phyloP scores from a whole-genome alignment of 345 rosid genomes.

The Populus alba region DNA sequence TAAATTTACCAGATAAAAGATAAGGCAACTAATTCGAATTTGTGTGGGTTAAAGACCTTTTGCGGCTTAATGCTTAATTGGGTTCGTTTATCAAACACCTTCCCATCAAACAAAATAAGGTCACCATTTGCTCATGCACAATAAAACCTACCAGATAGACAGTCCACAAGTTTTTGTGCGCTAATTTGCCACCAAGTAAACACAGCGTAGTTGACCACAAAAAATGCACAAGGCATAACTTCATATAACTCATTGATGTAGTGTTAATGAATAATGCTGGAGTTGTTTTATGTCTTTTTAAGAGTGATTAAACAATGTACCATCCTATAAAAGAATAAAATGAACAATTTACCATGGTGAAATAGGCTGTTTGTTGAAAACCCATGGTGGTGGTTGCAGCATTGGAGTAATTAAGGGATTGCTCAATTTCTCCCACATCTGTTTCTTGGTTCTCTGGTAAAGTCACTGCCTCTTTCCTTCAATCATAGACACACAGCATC shows the following conservation, averaged over 20 bases:
- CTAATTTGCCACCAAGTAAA: not conserved
- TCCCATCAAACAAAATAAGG: not conserved
- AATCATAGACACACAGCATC: conserved; percentile 12
- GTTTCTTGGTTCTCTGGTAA: conserved; percentile 55
- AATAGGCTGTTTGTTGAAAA: conserved; percentile 51
- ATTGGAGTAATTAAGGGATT: conserved; percentile 38
- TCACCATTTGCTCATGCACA: not conserved
- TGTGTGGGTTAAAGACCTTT: not conserved
- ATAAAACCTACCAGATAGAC: not conserved
- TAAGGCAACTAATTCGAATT: not conserved
- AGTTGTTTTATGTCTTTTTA: no score
- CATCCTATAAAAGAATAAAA: not conserved
- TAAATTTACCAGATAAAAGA: not conserved
- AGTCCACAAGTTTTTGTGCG: not conserved
- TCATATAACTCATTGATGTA: not conserved
- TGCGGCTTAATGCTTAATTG: not conserved
- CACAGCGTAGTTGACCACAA: not conserved
- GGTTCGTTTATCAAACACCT: not conserved
- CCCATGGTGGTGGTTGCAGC: conserved; percentile 35
- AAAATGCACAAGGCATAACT: not conserved
- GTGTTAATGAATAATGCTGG: not conserved
- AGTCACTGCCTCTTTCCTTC: conserved; percentile 79
- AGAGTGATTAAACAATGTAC: no score
- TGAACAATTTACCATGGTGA: conserved; percentile 59
- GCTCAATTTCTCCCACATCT: conserved; percentile 56